phyloP scores from a whole-genome alignment of 495 filamentous ascomycete species.

The Bathelium albidoporum region DNA sequence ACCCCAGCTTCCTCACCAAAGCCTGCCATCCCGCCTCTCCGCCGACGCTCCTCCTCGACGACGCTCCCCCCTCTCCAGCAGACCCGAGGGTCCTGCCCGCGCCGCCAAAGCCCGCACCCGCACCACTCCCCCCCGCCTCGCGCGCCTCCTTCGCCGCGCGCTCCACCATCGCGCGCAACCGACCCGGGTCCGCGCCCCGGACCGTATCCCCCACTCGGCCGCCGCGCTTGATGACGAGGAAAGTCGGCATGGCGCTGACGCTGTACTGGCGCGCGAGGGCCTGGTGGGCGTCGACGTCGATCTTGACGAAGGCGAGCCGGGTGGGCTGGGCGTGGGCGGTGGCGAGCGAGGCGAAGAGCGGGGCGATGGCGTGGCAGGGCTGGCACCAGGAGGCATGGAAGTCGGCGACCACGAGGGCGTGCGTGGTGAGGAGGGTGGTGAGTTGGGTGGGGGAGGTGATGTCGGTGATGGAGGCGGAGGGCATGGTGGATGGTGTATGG shows the following conservation, averaged over 20 bases:
- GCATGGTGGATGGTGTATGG: not conserved
- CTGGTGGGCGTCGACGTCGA: slow-evolving; percentile 45
- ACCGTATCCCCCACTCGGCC: slow-evolving; percentile 17
- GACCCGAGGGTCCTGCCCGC: slow-evolving; percentile 33
- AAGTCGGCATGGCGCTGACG: slow-evolving; percentile 34
- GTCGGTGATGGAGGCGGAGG: not conserved
- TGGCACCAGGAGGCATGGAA: slow-evolving; percentile 42
- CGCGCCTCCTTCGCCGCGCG: slow-evolving; percentile 37
- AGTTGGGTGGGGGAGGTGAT: not conserved
- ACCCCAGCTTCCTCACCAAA: slow-evolving; percentile 27
- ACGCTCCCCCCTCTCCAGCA: not conserved
- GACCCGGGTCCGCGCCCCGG: slow-evolving; percentile 18
- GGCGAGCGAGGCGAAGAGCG: slow-evolving; percentile 45
- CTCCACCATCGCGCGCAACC: slow-evolving; percentile 16
- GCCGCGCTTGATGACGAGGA: slow-evolving; percentile 21
- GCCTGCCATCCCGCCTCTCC: slow-evolving; percentile 33
- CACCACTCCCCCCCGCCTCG: slow-evolving; percentile 12
- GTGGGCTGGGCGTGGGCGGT: slow-evolving; percentile 31
- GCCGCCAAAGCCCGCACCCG: slow-evolving; percentile 26
- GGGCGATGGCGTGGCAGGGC: slow-evolving; percentile 59
- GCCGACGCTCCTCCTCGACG: slow-evolving; percentile 1
- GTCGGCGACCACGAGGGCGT: not conserved
- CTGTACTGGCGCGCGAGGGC: slow-evolving; percentile 38
- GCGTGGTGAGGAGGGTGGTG: not conserved
- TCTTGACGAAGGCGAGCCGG: slow-evolving; percentile 47